These are phyloP conservation scores for Thoreauomyces humboldtii DNA, from an alignment of 192 early-diverging fungal species.

Conservation along the genomic window DNA sequence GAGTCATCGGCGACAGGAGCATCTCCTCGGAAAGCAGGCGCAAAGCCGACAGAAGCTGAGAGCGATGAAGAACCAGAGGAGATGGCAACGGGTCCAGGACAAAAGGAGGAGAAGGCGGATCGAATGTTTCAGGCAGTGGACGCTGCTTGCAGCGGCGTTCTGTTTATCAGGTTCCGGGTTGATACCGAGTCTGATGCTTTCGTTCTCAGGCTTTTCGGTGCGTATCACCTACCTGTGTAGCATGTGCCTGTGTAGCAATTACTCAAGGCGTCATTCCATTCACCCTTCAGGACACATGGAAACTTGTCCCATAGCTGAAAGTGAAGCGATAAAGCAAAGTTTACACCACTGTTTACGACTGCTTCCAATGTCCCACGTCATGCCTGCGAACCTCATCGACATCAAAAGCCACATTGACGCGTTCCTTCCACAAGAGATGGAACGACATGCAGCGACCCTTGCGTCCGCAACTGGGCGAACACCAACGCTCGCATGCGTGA, in stretches of 20 bases:
- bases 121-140: constrained; percentile 47
- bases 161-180: constrained; percentile 48
- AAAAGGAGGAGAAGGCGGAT: constrained; percentile 14
- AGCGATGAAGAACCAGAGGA: not conserved
- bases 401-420: constrained; percentile 23
- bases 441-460: too few relatives aligned
- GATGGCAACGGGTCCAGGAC: not conserved
- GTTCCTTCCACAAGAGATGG: not conserved
- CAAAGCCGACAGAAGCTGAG: not conserved
- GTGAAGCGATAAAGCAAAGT: not conserved
- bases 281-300: too few relatives aligned
- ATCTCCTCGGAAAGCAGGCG: not conserved
- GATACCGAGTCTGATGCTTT: constrained; percentile 41
- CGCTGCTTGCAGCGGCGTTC: constrained; percentile 43
- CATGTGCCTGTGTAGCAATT: too few relatives aligned
- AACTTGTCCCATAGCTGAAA: not conserved
- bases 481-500: constrained; percentile 38
- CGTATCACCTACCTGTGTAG: too few relatives aligned
- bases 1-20: not conserved
- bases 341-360: constrained; percentile 16
- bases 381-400: constrained; percentile 29
- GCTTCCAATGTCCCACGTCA: constrained; percentile 42
- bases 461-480: not conserved
- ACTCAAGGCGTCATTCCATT: too few relatives aligned
- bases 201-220: constrained; percentile 43